Evolutionary conservation across 495 filamentous ascomycete species (phyloP), one percentile per base, ranked within the genome.

Genomic region (Penicillium simplicissimum): DNA sequence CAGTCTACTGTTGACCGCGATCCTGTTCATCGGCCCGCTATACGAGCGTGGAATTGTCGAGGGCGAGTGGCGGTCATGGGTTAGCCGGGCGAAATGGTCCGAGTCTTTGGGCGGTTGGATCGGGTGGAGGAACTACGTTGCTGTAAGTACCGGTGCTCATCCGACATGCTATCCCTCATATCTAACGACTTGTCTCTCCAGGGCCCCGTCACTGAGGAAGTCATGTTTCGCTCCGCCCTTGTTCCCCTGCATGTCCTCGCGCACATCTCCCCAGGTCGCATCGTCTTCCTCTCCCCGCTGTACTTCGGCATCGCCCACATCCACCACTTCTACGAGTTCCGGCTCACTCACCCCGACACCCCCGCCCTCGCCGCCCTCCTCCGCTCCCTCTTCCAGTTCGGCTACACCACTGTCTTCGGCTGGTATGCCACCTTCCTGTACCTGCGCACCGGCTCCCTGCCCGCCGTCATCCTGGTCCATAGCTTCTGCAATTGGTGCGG

Each of bases 311-410:
- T 98, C 52, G 91, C 93, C 11, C 95, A 98, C 77, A 74, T 96
- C 31, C 94, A 98, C 75, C 95, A 98, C 76, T 91, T 93, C 74
- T 96, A 97, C 77, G 95, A 98, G 76, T 97, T 94, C 78, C 85
- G 87, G 34, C 77, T 96, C 10, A 89, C 87, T 0, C 85, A 96
- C 68, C 92, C 94, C 15, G 79, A 85, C 62, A 86, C 88, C 2
- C 81, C 89, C 6, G 63, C 84, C 13, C 42, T 80, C 5, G 77
- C 79, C 1, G 87, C 86, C 6, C 57, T 93, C 1, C 61, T 91
- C 6, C 86, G 91, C 47, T 90, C 90, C 1, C 42, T 92, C 19
- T 84, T 97, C 62, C 95, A 98, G 70, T 88, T 98, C 65, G 79
- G 82, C n/a, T 98, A 96, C 70, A 98, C 95, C 5, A 92, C 92